phyloP scores from a whole-genome alignment of 768 basidiomycete species.

The Lactarius trivialis region DNA sequence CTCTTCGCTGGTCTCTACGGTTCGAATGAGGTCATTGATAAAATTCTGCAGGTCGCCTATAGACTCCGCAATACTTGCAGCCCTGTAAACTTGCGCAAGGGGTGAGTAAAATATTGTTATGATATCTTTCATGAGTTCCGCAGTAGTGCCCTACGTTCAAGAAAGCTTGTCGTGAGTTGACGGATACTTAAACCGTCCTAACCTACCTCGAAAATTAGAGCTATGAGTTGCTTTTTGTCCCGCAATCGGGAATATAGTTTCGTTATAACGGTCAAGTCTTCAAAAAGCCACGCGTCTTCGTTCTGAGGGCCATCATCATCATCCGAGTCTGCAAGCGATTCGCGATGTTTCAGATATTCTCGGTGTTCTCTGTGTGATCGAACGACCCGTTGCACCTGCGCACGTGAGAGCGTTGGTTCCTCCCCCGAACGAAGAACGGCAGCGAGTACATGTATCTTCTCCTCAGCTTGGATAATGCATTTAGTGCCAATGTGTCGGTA shows the following conservation, averaged over 20 bases:
- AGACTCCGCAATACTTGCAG: conserved; percentile 95
- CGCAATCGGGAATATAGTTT: conserved; percentile 71
- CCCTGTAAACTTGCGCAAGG: conserved; percentile 93
- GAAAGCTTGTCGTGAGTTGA: neutral
- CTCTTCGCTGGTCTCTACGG: conserved; percentile 88
- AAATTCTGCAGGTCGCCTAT: conserved; percentile 88
- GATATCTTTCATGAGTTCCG: conserved; percentile 94
- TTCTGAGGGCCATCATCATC: conserved; percentile 89
- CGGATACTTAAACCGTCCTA: neutral
- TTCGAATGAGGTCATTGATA: conserved; percentile 89
- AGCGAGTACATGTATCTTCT: conserved; percentile 69
- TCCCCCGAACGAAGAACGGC: conserved; percentile 75
- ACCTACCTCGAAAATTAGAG: conserved; percentile 86
- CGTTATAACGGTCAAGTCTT: conserved; percentile 78
- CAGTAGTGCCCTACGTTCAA: conserved; percentile 73
- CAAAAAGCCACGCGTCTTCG: conserved; percentile 95
- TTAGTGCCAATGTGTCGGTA: conserved; percentile 1
- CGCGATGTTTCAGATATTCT: conserved; percentile 58
- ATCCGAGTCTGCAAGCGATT: conserved; percentile 69
- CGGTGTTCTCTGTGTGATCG: conserved; percentile 73
- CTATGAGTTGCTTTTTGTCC: conserved; percentile 89
- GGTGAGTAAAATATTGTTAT: conserved; percentile 98
- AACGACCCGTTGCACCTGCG: conserved; percentile 76
- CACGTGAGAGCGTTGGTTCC: conserved; percentile 63
- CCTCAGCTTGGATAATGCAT: conserved; percentile 40